These are phyloP conservation scores for Cordyceps cateniannulata DNA, from an alignment of 2,329 filamentous ascomycete genomes.

Conservation along the genomic window DNA sequence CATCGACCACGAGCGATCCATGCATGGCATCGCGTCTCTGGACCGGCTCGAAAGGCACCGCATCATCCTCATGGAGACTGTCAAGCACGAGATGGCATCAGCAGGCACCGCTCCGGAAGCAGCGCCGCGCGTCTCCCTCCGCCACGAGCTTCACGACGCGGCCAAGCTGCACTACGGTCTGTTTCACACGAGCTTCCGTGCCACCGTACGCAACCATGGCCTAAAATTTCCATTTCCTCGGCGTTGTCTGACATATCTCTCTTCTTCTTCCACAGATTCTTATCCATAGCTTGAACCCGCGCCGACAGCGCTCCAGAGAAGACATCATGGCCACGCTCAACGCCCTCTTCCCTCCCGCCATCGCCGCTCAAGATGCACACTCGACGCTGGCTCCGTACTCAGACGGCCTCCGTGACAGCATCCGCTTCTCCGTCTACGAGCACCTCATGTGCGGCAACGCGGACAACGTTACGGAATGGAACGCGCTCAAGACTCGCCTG, in stretches of 20 bases:
- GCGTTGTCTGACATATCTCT: neutral
- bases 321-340: conserved; percentile 27
- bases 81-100: conserved; percentile 7
- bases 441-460: conserved; percentile 24
- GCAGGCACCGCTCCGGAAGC: conserved; percentile 9
- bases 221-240: neutral
- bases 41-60: conserved; percentile 29
- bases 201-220: conserved; percentile 22
- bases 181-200: conserved; percentile 28
- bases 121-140: conserved; percentile 12
- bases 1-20: conserved; percentile 19
- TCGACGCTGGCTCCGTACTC: conserved; percentile 25
- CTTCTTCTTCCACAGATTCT: conserved; percentile 20
- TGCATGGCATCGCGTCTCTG: conserved; percentile 26
- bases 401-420: conserved; percentile 25
- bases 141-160: conserved; percentile 26
- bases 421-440: conserved; percentile 29
- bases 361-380: conserved; percentile 19
- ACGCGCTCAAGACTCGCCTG: conserved; percentile 25
- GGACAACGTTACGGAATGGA: conserved; percentile 16
- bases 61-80: conserved; percentile 6
- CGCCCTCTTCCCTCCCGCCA: conserved; percentile 26
- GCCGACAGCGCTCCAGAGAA: conserved; percentile 8
- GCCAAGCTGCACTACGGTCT: conserved; percentile 23
- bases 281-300: conserved; percentile 18